Evolutionary conservation across 768 basidiomycete genomes (phyloP).

Genomic region (Hirschioporus abietinus): DNA sequence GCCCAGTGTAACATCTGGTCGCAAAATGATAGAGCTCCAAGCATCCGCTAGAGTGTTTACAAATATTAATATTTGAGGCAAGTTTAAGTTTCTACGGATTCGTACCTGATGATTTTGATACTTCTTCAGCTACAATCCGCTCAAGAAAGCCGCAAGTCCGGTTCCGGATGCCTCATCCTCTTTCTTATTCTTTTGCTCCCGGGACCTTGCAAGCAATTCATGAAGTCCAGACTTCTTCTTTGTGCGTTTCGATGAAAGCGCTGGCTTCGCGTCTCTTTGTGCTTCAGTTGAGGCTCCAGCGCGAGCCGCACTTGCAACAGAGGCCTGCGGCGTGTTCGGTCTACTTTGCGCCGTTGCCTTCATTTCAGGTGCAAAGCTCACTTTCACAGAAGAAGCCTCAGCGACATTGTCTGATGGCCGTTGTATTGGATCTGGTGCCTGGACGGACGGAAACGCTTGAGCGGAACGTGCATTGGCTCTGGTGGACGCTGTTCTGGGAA

Average conservation of each 20-base stretch:
- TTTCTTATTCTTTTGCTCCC: conserved; percentile 37
- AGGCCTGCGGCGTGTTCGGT: conserved; percentile 5
- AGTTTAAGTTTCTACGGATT: background rate
- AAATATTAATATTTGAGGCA: background rate
- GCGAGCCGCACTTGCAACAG: background rate
- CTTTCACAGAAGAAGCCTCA: background rate
- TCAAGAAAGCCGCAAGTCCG: conserved; percentile 53
- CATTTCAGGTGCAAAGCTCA: background rate
- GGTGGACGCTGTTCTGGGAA: background rate
- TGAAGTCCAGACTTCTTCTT: conserved; percentile 58
- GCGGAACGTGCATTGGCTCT: background rate
- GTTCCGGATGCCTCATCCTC: conserved; percentile 21
- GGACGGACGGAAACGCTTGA: background rate
- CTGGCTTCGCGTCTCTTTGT: background rate
- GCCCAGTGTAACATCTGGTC: background rate
- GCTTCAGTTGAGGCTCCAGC: conserved; percentile 2
- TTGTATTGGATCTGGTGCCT: background rate
- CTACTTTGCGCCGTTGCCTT: conserved; percentile 6
- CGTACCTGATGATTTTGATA: background rate
- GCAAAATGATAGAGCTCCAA: background rate
- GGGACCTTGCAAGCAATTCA: conserved; percentile 59
- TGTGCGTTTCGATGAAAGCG: conserved; percentile 21
- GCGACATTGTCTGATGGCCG: background rate
- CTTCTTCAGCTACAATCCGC: conserved; percentile 24
- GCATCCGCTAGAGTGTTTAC: background rate